Base-by-base conservation (phyloP, 176 grass and related monocot genomes). In the Dendrocalamus sinicus region DNA sequence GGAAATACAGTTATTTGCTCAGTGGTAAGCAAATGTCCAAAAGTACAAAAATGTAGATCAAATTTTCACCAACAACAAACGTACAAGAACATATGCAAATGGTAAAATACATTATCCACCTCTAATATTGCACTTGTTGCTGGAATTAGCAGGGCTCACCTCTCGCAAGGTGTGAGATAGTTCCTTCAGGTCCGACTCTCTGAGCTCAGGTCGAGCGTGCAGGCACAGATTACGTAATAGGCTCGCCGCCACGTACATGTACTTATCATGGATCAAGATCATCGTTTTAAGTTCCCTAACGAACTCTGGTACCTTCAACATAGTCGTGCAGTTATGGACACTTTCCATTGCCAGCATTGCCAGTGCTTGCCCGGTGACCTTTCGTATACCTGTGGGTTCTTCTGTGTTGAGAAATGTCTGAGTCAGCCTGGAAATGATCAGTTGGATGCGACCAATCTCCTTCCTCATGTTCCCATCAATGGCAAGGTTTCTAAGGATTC, bases 401-500 rank as follows among this genome's bases (percentile, higher is more conserved):
- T 30, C 28, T 30, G 14, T 44, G 37, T 4, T 16, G 24, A 78
- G 81, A 84, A 88, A 88, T 54, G 14, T 74, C 5, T 35, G n/a
- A 30, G 84, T 72, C 55, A 84, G 23, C 9, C 55, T 65, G 8
- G 32, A 9, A 35, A 72, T 79, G 11, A 88, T 35, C 35, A 17
- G 12, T 19, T 41, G 45, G 16, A 23, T 43, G 2, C 17, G 26
- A 0, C 66, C 81, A 7, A 84, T 84, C 8, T 28, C 30, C 37
- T 72, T 15, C 24, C 72, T 82, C 12, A 6, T 70, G 1, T 37
- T 62, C 1, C 12, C 17, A 20, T 79, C 67, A 1, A 65, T 13
- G 2, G 81, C 74, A 55, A 89, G 66, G 74, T 84, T 84, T n/a
- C 67, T 72, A 0, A 89, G 8, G 37, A 79, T 63, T 45, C 28